These are phyloP conservation scores for Beauveria medogensis DNA, from an alignment of 2,329 filamentous ascomycete genomes.

Conservation along the genomic window DNA sequence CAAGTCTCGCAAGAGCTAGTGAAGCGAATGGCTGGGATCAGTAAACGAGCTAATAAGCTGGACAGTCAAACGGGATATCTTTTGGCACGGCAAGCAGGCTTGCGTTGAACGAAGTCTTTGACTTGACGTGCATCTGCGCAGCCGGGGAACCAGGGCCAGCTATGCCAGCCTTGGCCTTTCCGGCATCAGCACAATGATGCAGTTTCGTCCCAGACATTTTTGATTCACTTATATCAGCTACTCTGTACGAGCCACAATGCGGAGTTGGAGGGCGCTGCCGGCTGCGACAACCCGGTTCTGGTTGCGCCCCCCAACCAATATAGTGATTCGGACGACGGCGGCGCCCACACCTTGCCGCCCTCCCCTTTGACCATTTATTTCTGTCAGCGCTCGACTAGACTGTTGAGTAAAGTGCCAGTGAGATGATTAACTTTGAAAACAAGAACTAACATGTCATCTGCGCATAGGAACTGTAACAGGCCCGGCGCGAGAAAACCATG, in stretches of 20 bases:
- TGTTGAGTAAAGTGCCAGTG: not conserved
- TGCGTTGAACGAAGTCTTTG: not conserved
- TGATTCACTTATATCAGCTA: not conserved
- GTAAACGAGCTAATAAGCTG: not conserved
- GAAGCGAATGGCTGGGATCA: not conserved
- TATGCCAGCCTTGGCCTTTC: not conserved
- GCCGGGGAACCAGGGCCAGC: too few relatives aligned
- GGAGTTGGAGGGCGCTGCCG: not conserved
- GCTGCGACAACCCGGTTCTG: not conserved
- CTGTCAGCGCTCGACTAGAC: not conserved
- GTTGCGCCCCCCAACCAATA: not conserved
- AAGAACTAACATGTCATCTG: not conserved
- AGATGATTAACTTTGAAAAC: not conserved
- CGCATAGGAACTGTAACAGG: not conserved
- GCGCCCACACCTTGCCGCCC: not conserved
- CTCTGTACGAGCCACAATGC: not conserved
- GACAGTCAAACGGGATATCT: not conserved
- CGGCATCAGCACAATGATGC: not conserved
- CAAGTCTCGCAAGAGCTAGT: not conserved
- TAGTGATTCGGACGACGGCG: not conserved
- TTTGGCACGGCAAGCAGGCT: not conserved
- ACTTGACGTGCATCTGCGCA: not conserved
- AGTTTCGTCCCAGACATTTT: not conserved
- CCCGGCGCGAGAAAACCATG: not conserved
- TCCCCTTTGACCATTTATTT: too few relatives aligned